Base-by-base conservation (phyloP, 805 yeast species). In the Myxozyma melibiosi region DNA sequence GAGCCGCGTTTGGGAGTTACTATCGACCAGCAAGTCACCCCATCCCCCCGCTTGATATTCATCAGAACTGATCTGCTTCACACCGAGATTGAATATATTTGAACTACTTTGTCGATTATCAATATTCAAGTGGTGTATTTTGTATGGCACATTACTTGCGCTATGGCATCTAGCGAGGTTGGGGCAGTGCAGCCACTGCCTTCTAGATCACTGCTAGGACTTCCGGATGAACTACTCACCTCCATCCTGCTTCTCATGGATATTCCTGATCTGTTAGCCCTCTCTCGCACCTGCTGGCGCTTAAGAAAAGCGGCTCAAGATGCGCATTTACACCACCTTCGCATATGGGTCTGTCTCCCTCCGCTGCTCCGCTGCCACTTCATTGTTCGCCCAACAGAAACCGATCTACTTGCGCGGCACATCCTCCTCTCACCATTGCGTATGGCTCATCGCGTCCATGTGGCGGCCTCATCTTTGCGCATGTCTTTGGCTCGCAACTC, bases 151-250 rank as follows among this genome's bases (percentile, higher is more conserved):
- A n/a, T n/a, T n/a, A n/a, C n/a, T n/a, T n/a, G n/a, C n/a, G n/a
- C n/a, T n/a, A n/a, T n/a, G n/a, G n/a, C n/a, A n/a, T n/a, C n/a
- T n/a, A n/a, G n/a, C n/a, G n/a, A n/a, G n/a, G n/a, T n/a, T n/a
- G n/a, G n/a, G n/a, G n/a, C n/a, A n/a, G n/a, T 30, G 33, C 9
- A 6, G 33, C 9, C 33, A 7, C 33, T 30, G 33, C 33, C 33
- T 30, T 11, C 33, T 6, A 6, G 33, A 6, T 6, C 33, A 8
- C 55, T 55, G 31, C 47, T 44, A 3, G 22, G 35, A 28, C 38
- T 66, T 9, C 71, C 71, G 22, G 60, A 60, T 44, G 70, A 67
- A 57, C 49, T 68, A 14, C 60, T 65, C 63, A 24, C 61, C 27
- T 30, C 47, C 25, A 54, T 68, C 11, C 49, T 68, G 33, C 53